Base-by-base conservation (phyloP, 257 asterid species). In the Lithospermum erythrorhizon region DNA sequence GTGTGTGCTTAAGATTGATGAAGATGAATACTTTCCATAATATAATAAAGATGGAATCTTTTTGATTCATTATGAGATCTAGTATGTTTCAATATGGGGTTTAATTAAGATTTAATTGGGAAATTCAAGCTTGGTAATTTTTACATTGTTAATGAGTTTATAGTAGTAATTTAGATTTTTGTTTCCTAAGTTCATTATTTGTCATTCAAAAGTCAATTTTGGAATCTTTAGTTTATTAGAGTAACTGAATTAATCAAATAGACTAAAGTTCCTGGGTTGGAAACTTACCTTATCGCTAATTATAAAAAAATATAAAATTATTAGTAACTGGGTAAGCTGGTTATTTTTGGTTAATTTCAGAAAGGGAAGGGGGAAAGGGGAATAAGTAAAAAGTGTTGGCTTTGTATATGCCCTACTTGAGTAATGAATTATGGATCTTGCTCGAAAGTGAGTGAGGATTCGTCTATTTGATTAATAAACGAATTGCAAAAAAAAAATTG, bases 31-130 rank as follows among this genome's bases (percentile, higher is more conserved):
- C 30, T 17, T 25, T 55, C 25, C 35, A 57, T 48, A 41, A 45
- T 6, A 2, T 45, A 61, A 60, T 55, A 53, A 65, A 76, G 74
- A 70, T 75, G 53, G 77, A 70, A 70, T 68, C 68, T 71, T 72
- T 72, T 76, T 49, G 63, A 57, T 30, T 54, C 65, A 61, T 49
- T 65, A 22, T 58, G 73, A 61, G 66, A 68, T 73, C 67, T 66
- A 58, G n/a, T 35, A 4, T 52, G 62, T 64, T 55, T 59, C 49
- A 41, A 11, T 11, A 41, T 41, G 21, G 21, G 57, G 57, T 19
- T 53, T 1, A n/a, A n/a, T 53, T 53, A 18, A 53, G 15, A 53
- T 18, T 53, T 4, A n/a, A n/a, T 1, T 17, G 59, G 48, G 9
- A 41, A 41, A 6, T 41, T 3, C 3, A 41, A 13, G 48, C 2